phyloP scores from a whole-genome alignment of 192 early-diverging fungal genomes.

The Dissophora globulifera region DNA sequence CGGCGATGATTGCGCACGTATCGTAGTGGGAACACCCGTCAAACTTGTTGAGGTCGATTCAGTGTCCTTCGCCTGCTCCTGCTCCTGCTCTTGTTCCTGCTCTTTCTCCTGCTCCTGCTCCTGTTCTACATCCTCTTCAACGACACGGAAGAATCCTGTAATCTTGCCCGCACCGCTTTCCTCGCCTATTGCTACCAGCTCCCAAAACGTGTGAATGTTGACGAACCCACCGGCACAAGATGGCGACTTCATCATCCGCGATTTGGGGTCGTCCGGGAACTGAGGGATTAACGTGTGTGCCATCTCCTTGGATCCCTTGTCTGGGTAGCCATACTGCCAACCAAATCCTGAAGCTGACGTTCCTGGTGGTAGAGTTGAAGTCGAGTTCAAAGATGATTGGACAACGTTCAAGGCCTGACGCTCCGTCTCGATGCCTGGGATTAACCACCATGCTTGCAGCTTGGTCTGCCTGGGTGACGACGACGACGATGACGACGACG shows the following conservation, averaged over 20 bases:
- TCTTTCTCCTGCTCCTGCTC: not conserved
- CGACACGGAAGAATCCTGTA: conserved; percentile 70
- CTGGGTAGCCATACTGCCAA: conserved; percentile 52
- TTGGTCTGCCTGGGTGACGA: too few species aligned
- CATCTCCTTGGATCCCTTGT: conserved; percentile 31
- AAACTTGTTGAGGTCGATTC: too few species aligned
- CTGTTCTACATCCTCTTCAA: conserved; percentile 3
- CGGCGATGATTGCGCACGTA: too few species aligned
- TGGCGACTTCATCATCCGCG: conserved; percentile 33
- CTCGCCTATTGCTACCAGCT: conserved; percentile 74
- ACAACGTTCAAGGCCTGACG: conserved; percentile 45
- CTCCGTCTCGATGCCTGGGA: conserved; percentile 65
- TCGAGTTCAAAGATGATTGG: conserved; percentile 5
- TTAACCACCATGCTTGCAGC: conserved; percentile 57
- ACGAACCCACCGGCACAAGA: conserved; percentile 22
- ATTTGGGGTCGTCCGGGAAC: conserved; percentile 44
- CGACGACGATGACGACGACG: too few species aligned
- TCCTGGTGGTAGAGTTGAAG: not conserved
- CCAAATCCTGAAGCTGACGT: conserved; percentile 22
- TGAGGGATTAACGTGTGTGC: conserved; percentile 29
- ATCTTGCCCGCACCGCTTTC: conserved; percentile 80
- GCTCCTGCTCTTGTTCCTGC: not conserved
- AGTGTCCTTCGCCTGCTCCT: not conserved
- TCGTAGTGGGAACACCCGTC: too few species aligned
- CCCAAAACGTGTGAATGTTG: conserved; percentile 61